Conservation (phyloP, 1,284 basidiomycete genomes). For the Pseudozyma tsukubaensis region DNA sequence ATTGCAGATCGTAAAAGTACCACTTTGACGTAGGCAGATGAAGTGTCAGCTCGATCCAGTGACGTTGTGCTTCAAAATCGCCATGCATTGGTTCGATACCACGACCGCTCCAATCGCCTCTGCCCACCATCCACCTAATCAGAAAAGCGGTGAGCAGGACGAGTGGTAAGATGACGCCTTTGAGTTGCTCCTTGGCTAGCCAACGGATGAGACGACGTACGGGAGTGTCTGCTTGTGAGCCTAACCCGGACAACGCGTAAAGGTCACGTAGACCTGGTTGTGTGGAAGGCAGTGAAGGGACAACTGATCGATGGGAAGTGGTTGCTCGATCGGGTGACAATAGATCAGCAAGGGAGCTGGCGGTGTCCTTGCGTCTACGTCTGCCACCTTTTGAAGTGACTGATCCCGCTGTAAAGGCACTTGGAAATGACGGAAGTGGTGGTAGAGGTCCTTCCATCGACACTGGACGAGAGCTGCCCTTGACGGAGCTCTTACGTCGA, state of each 20-base stretch:
- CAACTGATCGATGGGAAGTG: constrained; percentile 5
- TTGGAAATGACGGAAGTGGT: constrained; percentile 19
- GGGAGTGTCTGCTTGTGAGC: constrained; percentile 52
- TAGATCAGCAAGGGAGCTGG: constrained; percentile 20
- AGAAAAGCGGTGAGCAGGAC: constrained; percentile 37
- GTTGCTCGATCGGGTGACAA: constrained; percentile 19
- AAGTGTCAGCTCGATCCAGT: constrained; percentile 90
- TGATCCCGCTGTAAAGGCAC: constrained; percentile 21
- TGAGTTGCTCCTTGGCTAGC: constrained; percentile 54
- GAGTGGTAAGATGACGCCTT: constrained; percentile 24
- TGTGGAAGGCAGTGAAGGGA: constrained; percentile 1
- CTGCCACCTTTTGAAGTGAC: constrained; percentile 31
- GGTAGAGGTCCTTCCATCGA: constrained; percentile 33
- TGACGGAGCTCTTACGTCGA: constrained; percentile 36
- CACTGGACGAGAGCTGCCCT: constrained; percentile 20
- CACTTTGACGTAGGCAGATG: constrained; percentile 80
- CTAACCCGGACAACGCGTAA: constrained; percentile 27
- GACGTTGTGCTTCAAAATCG: constrained; percentile 91
- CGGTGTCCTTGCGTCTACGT: constrained; percentile 18
- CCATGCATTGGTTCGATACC: constrained; percentile 83
- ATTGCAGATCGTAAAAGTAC: constrained; percentile 87
- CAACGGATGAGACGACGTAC: constrained; percentile 55
- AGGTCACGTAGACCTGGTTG: constrained; percentile 31
- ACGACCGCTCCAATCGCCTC: constrained; percentile 73
- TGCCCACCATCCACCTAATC: constrained; percentile 51